These are phyloP conservation scores for Thraustochytrium striatum DNA, from an alignment of 352 stramenopile species.

Conservation along the genomic window DNA sequence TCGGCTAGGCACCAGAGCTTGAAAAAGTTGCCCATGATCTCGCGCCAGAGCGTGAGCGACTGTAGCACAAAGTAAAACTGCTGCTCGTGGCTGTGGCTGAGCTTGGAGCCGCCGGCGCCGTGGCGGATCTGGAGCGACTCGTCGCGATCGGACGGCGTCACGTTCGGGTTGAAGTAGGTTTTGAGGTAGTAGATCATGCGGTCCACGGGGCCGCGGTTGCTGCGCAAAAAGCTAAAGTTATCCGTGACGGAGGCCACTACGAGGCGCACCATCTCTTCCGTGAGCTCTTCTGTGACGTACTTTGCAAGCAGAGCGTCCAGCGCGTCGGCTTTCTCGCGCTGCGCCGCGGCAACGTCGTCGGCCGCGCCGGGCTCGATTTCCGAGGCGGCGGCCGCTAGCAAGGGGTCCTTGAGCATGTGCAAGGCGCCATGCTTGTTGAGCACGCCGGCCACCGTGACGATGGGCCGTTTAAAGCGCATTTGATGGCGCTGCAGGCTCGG, in stretches of 20 bases:
- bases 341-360: conserved; percentile 41
- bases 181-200: conserved; percentile 81
- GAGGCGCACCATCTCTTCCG: conserved; percentile 70
- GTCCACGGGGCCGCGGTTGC: conserved; percentile 87
- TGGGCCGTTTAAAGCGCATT: conserved; percentile 61
- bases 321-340: conserved; percentile 47
- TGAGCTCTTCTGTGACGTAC: conserved; percentile 55
- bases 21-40: conserved; percentile 94
- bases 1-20: conserved; percentile 91
- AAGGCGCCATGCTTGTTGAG: conserved; percentile 68
- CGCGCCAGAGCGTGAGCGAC: conserved; percentile 89
- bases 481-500: conserved; percentile 54
- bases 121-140: conserved; percentile 84
- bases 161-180: conserved; percentile 78
- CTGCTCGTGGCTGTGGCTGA: conserved; percentile 85
- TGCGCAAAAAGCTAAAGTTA: conserved; percentile 89
- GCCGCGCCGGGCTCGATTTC: conserved; percentile 73
- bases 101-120: conserved; percentile 80
- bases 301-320: conserved; percentile 51
- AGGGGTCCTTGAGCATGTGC: conserved; percentile 71
- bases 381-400: conserved; percentile 86
- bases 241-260: conserved; percentile 91
- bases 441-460: conserved; percentile 78
- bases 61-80: conserved; percentile 95
- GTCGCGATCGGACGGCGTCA: conserved; percentile 66